phyloP scores from a whole-genome alignment of 805 yeast genomes.

The Barnettozyma salicaria region DNA sequence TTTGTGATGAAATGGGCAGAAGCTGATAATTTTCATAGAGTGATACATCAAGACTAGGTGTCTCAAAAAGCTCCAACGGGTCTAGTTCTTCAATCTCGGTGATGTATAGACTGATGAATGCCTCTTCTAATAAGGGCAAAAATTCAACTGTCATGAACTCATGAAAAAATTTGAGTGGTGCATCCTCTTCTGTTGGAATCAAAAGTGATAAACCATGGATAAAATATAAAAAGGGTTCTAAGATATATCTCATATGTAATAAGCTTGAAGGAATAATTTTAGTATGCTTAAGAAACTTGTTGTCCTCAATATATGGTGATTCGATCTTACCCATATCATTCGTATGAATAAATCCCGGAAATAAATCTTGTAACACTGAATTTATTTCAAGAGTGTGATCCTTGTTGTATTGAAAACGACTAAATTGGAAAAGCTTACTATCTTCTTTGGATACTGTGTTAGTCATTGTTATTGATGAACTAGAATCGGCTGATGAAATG shows the following conservation, averaged over 20 bases:
- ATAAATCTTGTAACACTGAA: slow-evolving; percentile 49
- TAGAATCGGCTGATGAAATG: slow-evolving; percentile 15
- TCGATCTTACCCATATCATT: slow-evolving; percentile 30
- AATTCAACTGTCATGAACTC: slow-evolving; percentile 60
- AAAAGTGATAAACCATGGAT: slow-evolving; percentile 49
- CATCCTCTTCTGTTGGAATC: slow-evolving; percentile 28
- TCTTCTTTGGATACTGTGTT: slow-evolving; percentile 11
- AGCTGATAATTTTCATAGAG: slow-evolving; percentile 3
- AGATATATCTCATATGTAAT: slow-evolving; percentile 71
- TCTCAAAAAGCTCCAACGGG: slow-evolving; percentile 30
- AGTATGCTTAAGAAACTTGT: slow-evolving; percentile 52
- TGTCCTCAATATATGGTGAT: slow-evolving; percentile 53
- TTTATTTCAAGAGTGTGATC: slow-evolving; percentile 38
- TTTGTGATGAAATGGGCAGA: no score
- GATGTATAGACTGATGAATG: slow-evolving; percentile 48
- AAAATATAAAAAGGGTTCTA: slow-evolving; percentile 68
- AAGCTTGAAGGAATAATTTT: slow-evolving; percentile 63
- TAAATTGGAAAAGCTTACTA: slow-evolving; percentile 31
- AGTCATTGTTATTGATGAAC: slow-evolving; percentile 1
- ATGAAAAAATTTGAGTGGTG: slow-evolving; percentile 47
- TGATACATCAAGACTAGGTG: slow-evolving; percentile 27
- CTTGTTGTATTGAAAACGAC: slow-evolving; percentile 29
- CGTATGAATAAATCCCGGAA: slow-evolving; percentile 57
- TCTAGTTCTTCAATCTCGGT: slow-evolving; percentile 36
- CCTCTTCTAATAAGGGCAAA: slow-evolving; percentile 55